A percentile compares a stretch with the other conserved stretches of the same genome.
Evolutionary conservation across 2,329 filamentous ascomycete species (phyloP).

Genomic region (Sclerotinia glacialis): DNA sequence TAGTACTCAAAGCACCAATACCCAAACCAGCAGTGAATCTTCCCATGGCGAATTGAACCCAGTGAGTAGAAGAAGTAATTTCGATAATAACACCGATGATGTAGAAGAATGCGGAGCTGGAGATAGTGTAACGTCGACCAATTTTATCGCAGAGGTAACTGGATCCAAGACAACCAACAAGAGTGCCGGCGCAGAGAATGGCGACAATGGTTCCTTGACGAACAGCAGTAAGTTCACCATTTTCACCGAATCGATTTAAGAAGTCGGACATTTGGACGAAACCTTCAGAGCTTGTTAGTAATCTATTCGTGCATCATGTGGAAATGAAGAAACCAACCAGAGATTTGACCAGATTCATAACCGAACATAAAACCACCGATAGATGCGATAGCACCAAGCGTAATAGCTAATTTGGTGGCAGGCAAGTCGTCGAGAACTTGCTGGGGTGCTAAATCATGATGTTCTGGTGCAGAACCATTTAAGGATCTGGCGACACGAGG

Average conservation of each 20-base stretch:
- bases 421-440: conserved; percentile 21
- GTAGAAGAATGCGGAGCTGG: conserved; percentile 56
- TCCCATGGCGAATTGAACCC: conserved; percentile 65
- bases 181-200: conserved; percentile 58
- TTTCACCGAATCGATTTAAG: conserved; percentile 51
- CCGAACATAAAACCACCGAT: conserved; percentile 59
- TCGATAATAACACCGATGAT: conserved; percentile 63
- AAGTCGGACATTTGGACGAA: conserved; percentile 62
- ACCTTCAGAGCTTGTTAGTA: conserved; percentile 47
- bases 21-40: conserved; percentile 64
- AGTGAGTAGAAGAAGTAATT: conserved; percentile 53
- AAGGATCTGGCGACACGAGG: conserved; percentile 19
- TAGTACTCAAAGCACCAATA: conserved; percentile 61
- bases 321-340: conserved; percentile 42
- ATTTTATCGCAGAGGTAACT: conserved; percentile 60
- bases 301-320: neutral
- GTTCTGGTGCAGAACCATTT: conserved; percentile 2
- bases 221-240: conserved; percentile 52
- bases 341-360: conserved; percentile 43
- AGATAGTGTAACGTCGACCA: conserved; percentile 61
- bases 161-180: conserved; percentile 56
- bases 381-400: conserved; percentile 52
- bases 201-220: conserved; percentile 61
- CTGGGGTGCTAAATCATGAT: conserved; percentile 12
- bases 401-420: conserved; percentile 44